Percentiles rank a stretch among this genome's conserved stretches.
These are phyloP conservation scores for Diplosphaera chodatii DNA, from an alignment of 139 green algal species.

Conservation along the genomic window DNA sequence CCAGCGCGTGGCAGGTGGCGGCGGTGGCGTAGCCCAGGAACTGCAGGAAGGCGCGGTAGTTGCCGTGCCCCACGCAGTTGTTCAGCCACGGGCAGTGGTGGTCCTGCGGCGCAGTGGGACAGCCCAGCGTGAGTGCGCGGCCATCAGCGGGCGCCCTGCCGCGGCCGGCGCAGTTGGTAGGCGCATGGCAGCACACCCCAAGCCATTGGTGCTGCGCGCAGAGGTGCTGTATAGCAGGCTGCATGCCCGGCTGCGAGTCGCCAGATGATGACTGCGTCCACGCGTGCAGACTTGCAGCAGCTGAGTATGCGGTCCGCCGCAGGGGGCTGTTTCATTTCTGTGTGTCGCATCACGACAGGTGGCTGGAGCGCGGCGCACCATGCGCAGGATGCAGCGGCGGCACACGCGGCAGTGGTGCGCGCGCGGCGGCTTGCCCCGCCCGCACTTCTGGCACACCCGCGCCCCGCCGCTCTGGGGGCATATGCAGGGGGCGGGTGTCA, in stretches of 20 bases:
- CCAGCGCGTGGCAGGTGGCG: constrained; percentile 47
- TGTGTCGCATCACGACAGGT: not conserved
- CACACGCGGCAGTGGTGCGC: constrained; percentile 86
- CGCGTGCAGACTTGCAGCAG: too few relatives aligned
- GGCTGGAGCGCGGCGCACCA: constrained; percentile 28
- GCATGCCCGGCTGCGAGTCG: too few relatives aligned
- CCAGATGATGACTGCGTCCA: too few relatives aligned
- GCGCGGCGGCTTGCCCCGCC: constrained; percentile 69
- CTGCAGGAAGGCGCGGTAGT: constrained; percentile 85
- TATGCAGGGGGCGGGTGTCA: too few relatives aligned
- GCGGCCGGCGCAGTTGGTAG: too few relatives aligned
- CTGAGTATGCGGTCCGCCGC: too few relatives aligned
- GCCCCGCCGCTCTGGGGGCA: constrained; percentile 46
- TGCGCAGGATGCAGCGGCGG: constrained; percentile 78
- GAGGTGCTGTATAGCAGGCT: too few relatives aligned
- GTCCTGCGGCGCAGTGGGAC: constrained; percentile 18
- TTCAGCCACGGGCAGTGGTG: constrained; percentile 64
- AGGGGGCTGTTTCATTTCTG: not conserved
- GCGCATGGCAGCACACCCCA: too few relatives aligned
- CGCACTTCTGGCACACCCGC: constrained; percentile 83
- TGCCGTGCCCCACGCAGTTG: constrained; percentile 87
- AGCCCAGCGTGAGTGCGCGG: not conserved
- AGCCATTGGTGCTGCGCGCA: too few relatives aligned
- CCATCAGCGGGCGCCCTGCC: too few relatives aligned
- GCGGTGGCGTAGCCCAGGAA: constrained; percentile 52